These are phyloP conservation scores for Penicillium samsonianum DNA, from an alignment of 495 filamentous ascomycete genomes.

Conservation along the genomic window DNA sequence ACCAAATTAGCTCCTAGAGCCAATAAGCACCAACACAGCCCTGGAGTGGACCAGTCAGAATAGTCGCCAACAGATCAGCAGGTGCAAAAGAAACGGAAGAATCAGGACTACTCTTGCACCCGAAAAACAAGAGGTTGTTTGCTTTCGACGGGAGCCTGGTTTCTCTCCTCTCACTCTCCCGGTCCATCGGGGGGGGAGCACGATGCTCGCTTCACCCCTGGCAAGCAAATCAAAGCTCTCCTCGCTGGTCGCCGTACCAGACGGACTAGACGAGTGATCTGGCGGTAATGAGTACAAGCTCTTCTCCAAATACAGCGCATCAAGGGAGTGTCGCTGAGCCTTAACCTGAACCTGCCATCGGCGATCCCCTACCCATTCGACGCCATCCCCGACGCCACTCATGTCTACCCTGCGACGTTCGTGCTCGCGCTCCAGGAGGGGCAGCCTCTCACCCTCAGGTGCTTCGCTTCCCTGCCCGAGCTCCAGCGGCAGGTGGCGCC, in stretches of 20 bases:
- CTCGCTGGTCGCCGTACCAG: constrained; percentile 53
- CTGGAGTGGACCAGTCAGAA: neutral
- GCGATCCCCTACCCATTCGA: constrained; percentile 57
- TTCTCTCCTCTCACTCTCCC: constrained; percentile 8
- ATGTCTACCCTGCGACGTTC: constrained; percentile 30
- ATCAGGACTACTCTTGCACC: neutral
- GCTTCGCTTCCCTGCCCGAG: constrained; percentile 9
- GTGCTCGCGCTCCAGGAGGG: constrained; percentile 50
- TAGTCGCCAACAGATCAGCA: constrained; percentile 6
- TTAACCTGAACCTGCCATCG: constrained; percentile 25
- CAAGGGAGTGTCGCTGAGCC: neutral
- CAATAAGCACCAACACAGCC: constrained; percentile 1
- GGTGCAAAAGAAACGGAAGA: neutral
- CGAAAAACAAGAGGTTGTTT: constrained; percentile 4
- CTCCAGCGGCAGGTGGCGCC: constrained; percentile 61
- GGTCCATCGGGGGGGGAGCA: constrained; percentile 36
- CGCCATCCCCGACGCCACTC: constrained; percentile 48
- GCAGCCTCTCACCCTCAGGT: constrained; percentile 24
- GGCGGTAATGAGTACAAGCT: constrained; percentile 21
- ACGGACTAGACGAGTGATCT: constrained; percentile 30
- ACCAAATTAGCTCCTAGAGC: neutral
- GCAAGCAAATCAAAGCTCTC: constrained; percentile 64
- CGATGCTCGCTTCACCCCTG: constrained; percentile 48
- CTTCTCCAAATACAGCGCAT: constrained; percentile 16
- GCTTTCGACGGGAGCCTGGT: constrained; percentile 9